Evolutionary conservation across 2,329 filamentous ascomycete species (phyloP).

Genomic region (Nannizzia gypsea): DNA sequence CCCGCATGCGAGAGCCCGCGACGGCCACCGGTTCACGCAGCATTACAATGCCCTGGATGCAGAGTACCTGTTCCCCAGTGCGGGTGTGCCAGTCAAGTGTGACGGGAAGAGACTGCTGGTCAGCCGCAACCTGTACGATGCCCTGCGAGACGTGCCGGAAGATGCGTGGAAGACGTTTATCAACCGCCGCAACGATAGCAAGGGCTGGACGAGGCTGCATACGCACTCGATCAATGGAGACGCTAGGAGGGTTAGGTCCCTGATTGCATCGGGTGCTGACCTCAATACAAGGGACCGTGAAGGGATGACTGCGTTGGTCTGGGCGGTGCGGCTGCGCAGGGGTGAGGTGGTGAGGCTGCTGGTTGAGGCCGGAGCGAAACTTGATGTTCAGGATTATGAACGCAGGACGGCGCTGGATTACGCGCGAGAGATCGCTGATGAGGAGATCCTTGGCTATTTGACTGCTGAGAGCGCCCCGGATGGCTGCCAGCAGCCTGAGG

Average conservation of each 20-base stretch:
- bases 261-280: neutral
- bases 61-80: conserved; percentile 1
- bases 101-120: conserved; percentile 7
- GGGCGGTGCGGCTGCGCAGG: neutral
- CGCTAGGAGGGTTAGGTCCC: neutral
- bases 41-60: conserved; percentile 5
- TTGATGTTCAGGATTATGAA: neutral
- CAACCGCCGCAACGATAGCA: conserved; percentile 2
- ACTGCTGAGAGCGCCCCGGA: neutral
- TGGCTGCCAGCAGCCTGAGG: neutral
- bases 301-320: neutral
- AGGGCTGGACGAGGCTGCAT: neutral
- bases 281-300: neutral
- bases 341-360: neutral
- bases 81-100: conserved; percentile 2
- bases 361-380: neutral
- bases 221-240: neutral
- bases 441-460: neutral
- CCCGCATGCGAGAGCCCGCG: conserved; percentile 4
- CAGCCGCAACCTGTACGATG: conserved; percentile 8
- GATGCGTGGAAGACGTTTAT: conserved; percentile 8
- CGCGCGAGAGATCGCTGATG: neutral
- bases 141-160: conserved; percentile 4
- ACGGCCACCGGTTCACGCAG: neutral
- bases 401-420: neutral